These are phyloP conservation scores for Solanum hybrid DNA, from an alignment of 305 asterid genomes.

Conservation along the genomic window DNA sequence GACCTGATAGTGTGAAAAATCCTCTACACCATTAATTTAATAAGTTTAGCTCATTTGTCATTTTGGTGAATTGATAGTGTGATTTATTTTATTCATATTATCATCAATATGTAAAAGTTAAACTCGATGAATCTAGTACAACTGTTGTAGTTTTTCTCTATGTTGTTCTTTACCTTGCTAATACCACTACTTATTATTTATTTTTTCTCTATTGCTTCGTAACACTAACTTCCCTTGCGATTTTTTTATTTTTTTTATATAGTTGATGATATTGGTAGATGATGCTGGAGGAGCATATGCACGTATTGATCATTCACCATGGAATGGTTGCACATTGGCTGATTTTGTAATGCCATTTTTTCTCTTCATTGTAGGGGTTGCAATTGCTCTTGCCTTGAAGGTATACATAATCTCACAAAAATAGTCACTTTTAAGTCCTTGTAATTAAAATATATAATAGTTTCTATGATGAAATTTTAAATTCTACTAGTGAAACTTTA, in stretches of 20 bases:
- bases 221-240: neutral
- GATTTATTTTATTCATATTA: neutral
- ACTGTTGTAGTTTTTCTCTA: neutral
- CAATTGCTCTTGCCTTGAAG: constrained; percentile 83
- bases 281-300: constrained; percentile 73
- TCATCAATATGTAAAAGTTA: neutral
- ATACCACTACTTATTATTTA: neutral
- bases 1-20: neutral
- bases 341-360: constrained; percentile 87
- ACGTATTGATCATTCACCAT: constrained; percentile 76
- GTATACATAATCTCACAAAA: constrained; percentile 12
- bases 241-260: neutral
- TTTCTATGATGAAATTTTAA: neutral
- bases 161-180: neutral
- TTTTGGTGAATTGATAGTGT: neutral
- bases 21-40: neutral
- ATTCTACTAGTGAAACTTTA: neutral
- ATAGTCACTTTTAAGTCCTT: neutral
- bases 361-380: constrained; percentile 75
- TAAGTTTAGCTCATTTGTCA: neutral
- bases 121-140: neutral
- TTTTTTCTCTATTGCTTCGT: neutral
- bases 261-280: constrained; percentile 73
- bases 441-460: neutral
- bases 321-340: constrained; percentile 91